These are phyloP conservation scores for Epichloe festucae DNA, from an alignment of 2,329 filamentous ascomycete species.

Conservation along the genomic window DNA sequence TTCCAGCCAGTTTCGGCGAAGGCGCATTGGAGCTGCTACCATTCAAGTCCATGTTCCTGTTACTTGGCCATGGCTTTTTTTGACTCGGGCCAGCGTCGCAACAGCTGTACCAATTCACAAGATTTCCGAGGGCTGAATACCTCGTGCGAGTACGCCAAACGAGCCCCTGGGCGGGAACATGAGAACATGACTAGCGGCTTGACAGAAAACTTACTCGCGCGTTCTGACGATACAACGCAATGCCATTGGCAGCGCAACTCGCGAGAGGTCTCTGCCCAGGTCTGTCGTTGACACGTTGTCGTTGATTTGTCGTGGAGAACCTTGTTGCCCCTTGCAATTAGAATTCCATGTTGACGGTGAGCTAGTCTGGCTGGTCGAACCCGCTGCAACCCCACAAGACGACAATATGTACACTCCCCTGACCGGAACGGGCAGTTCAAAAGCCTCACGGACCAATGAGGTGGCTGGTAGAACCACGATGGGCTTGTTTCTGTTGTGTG, in stretches of 20 bases:
- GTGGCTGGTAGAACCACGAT: background rate
- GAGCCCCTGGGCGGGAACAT: too few species aligned
- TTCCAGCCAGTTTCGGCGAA: background rate
- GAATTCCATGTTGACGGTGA: too few species aligned
- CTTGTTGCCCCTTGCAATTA: too few species aligned
- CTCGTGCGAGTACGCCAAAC: too few species aligned
- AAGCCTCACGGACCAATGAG: background rate
- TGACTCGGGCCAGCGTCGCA: background rate
- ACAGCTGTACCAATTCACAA: background rate
- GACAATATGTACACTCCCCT: background rate
- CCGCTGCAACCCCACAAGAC: background rate
- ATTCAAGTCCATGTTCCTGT: background rate
- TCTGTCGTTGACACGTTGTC: too few species aligned
- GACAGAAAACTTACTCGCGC: too few species aligned
- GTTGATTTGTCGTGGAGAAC: too few species aligned
- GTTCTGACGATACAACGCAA: too few species aligned
- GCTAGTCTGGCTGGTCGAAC: too few species aligned
- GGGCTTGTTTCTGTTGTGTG: slow-evolving; percentile 1
- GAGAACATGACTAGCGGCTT: too few species aligned
- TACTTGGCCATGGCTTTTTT: background rate
- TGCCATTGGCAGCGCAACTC: too few species aligned
- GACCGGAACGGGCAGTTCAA: background rate
- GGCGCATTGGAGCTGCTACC: background rate
- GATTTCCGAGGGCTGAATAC: background rate
- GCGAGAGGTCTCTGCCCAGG: too few species aligned